Evolutionary conservation across 164 flowering plant genomes (phyloP), one percentile per base, ranked within the genome.

Genomic region (Kalanchoe fedtschenkoi): DNA sequence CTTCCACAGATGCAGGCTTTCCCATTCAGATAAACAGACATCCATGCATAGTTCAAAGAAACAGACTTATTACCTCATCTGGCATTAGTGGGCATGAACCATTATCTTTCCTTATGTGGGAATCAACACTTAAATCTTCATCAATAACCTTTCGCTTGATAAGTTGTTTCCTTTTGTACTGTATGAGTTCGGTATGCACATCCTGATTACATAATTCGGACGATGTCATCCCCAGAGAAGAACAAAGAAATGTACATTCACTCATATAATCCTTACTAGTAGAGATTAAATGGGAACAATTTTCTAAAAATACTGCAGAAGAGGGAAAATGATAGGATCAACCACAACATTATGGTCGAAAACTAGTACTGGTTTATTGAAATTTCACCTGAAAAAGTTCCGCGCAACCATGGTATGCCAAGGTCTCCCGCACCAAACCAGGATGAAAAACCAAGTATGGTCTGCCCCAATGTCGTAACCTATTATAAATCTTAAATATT

Each of bases 81-180:
- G 99, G 99, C 96, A 95, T 91, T 34, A 95, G 83, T 7, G 97
- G 96, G 66, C 99, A 95, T 21, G 82, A 82, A 34, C 97, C 99
- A 68, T 87, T 83, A 56, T 60, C 69, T 69, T 79, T 85, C 35
- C 63, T 80, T 60, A 71, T 33, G 66, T 74, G 80, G 47, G 99
- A 91, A 66, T 89, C 91, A 56, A 89, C 71, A 63, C 55, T 76
- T 21, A 91, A 74, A 63, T 85, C 76, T 47, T 80, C 96, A 4
- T 70, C 77, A 44, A 87, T n/a, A 58, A 84, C 71, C 60, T 84
- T 81, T 60, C 72, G 81, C 68, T 87, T 86, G 62, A 95, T 91
- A 95, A 91, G 77, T 70, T 89, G 87, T 60, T 83, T 83, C 78
- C 99, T 83, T 57, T 81, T 82, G 64, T 83, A 75, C 61, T 86